A percentile compares a stretch with the other conserved stretches of the same genome.
Evolutionary conservation across 2,329 filamentous ascomycete genomes (phyloP).

Genomic region (Thelonectria olida): DNA sequence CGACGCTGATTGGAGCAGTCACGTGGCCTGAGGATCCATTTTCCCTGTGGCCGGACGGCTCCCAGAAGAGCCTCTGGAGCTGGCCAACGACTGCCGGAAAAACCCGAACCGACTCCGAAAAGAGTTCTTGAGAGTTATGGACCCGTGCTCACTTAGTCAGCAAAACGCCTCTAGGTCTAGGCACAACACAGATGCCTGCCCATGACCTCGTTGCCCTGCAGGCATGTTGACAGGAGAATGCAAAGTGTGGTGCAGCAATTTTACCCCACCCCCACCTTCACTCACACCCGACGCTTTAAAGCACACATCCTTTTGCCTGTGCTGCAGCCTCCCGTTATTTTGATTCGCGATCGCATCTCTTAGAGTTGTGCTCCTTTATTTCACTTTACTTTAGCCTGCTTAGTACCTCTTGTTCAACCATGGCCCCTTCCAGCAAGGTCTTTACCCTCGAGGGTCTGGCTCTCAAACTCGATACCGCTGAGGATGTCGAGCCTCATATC

Average conservation of each 20-base stretch:
- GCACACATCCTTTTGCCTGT: slow-evolving; percentile 30
- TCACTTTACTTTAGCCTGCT: slow-evolving; percentile 16
- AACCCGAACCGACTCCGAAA: slow-evolving; percentile 7
- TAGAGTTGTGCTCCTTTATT: slow-evolving; percentile 5
- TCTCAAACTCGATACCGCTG: slow-evolving; percentile 89
- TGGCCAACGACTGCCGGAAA: slow-evolving; percentile 11
- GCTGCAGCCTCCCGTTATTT: slow-evolving; percentile 21
- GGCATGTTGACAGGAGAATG: background rate
- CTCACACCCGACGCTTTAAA: slow-evolving; percentile 15
- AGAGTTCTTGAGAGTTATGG: background rate
- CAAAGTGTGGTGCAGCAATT: background rate
- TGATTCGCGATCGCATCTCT: slow-evolving; percentile 15
- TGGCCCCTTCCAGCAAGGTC: slow-evolving; percentile 61
- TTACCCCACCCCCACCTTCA: slow-evolving; percentile 43
- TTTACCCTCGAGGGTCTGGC: slow-evolving; percentile 94
- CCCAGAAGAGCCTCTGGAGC: slow-evolving; percentile 22
- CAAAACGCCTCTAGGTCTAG: background rate
- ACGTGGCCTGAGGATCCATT: slow-evolving; percentile 41
- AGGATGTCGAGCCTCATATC: slow-evolving; percentile 87
- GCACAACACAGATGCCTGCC: background rate
- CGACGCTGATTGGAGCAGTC: slow-evolving; percentile 52
- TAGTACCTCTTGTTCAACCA: slow-evolving; percentile 33
- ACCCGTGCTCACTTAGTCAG: background rate
- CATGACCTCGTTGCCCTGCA: background rate
- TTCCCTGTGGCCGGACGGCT: slow-evolving; percentile 32